Percentiles rank a stretch among this genome's conserved stretches.
Evolutionary conservation across 1,139 yeast genomes (phyloP).

Genomic region (Eremothecium coryli): DNA sequence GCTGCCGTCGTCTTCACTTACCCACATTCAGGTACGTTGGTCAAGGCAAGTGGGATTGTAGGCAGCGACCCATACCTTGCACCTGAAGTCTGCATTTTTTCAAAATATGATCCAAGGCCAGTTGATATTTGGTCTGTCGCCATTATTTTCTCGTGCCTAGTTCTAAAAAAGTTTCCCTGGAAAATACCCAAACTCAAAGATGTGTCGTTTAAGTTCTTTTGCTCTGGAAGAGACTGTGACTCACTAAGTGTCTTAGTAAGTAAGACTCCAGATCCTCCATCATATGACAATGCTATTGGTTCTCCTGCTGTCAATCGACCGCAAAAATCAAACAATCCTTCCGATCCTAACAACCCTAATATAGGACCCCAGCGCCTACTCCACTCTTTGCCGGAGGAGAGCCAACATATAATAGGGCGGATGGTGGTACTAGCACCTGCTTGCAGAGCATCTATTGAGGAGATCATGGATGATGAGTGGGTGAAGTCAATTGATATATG

Average conservation of each 20-base stretch:
- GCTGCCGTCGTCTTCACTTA: constrained; percentile 89
- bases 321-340: constrained; percentile 21
- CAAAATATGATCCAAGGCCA: constrained; percentile 84
- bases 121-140: constrained; percentile 96
- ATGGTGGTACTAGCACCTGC: constrained; percentile 83
- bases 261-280: constrained; percentile 33
- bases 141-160: constrained; percentile 90
- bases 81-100: constrained; percentile 78
- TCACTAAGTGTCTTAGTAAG: constrained; percentile 34
- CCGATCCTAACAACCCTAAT: constrained; percentile 39
- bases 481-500: constrained; percentile 57
- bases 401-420: constrained; percentile 53
- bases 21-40: constrained; percentile 73
- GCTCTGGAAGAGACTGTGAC: constrained; percentile 38
- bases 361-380: constrained; percentile 63
- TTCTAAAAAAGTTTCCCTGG: constrained; percentile 92
- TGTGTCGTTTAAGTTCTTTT: constrained; percentile 59
- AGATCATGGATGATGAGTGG: constrained; percentile 77
- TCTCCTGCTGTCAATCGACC: constrained; percentile 4
- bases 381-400: constrained; percentile 60
- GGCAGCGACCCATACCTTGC: constrained; percentile 94
- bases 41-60: constrained; percentile 82
- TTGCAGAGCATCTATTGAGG: constrained; percentile 76
- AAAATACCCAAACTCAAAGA: constrained; percentile 85
- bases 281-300: constrained; percentile 14